phyloP scores from a whole-genome alignment of 768 basidiomycete genomes.

The Suillus plorans region DNA sequence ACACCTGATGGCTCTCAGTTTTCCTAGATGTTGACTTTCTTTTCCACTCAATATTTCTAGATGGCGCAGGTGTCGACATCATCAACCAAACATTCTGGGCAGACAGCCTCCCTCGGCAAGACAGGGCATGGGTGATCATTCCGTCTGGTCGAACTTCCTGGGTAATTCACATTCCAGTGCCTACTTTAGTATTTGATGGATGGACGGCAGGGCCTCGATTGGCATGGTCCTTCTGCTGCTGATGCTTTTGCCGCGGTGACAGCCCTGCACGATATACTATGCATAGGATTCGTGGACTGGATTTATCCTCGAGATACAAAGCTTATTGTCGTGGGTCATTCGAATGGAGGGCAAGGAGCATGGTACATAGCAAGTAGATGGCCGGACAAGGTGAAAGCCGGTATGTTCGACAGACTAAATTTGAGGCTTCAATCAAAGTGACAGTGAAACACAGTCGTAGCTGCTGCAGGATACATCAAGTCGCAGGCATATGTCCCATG shows the following conservation, averaged over 20 bases:
- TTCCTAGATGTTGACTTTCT: slow-evolving; percentile 2
- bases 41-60: slow-evolving; percentile 34
- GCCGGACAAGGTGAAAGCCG: slow-evolving; percentile 56
- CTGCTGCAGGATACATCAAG: slow-evolving; percentile 83
- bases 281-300: slow-evolving; percentile 41
- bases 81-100: slow-evolving; percentile 55
- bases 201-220: slow-evolving; percentile 72
- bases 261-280: slow-evolving; percentile 51
- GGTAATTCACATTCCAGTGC: slow-evolving; percentile 39
- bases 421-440: background rate
- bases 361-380: slow-evolving; percentile 78
- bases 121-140: slow-evolving; percentile 72
- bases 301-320: slow-evolving; percentile 36
- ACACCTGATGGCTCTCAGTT: background rate
- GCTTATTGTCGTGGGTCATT: slow-evolving; percentile 82
- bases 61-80: slow-evolving; percentile 87
- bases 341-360: slow-evolving; percentile 89
- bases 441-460: slow-evolving; percentile 47
- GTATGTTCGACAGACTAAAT: background rate
- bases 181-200: background rate
- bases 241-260: slow-evolving; percentile 69
- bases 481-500: slow-evolving; percentile 84
- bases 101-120: slow-evolving; percentile 57
- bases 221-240: slow-evolving; percentile 80
- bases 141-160: slow-evolving; percentile 84